Base-by-base conservation (phyloP, 208 protist species). In the Naegleria lovaniensis region DNA sequence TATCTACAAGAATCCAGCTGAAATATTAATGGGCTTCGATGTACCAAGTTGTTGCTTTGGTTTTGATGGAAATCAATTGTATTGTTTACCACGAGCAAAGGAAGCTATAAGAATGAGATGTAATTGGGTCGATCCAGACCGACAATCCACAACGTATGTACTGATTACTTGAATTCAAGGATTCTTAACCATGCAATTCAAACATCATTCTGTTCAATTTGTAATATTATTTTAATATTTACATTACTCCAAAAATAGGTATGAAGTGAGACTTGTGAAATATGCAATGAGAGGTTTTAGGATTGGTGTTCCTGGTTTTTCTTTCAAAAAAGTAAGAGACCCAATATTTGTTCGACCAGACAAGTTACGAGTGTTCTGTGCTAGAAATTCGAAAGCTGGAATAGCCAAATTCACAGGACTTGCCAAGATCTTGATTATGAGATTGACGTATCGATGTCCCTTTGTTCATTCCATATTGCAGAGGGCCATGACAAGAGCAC, bases 1-100 rank as follows among this genome's bases (percentile, higher is more conserved):
- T 41, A 59, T 90, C 9, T 92, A 92, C 84, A 92, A 92, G 36
- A 84, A 33, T 36, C 90, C 90, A 39, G 22, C 92, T 22, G 92
- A 93, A 41, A 41, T 92, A 39, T 86, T 93, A n/a, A 85, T 90
- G 13, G 92, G 92, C 0, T 93, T 93, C 83, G 92, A 93, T 89
- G 7, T 92, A 7, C 91, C 93, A 16, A 52, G 29, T 40, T 88
- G 36, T 59, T 88, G 41, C n/a, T 9, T 88, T 59, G 85, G 85
- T 0, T 88, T 88, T 88, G 85, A 88, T 88, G 85, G 85, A 22
- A 33, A 48, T 39, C 11, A 59, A 88, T 6, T 88, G 11, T 88
- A 22, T 1, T 33, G 22, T 29, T 58, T 58, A 19, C 85, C 85
- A 58, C 29, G 85, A 59, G 41, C 85, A 13, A 48, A 25, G 58